Conservation (phyloP, 306 rosid species). For the Styphnolobium japonicum region DNA sequence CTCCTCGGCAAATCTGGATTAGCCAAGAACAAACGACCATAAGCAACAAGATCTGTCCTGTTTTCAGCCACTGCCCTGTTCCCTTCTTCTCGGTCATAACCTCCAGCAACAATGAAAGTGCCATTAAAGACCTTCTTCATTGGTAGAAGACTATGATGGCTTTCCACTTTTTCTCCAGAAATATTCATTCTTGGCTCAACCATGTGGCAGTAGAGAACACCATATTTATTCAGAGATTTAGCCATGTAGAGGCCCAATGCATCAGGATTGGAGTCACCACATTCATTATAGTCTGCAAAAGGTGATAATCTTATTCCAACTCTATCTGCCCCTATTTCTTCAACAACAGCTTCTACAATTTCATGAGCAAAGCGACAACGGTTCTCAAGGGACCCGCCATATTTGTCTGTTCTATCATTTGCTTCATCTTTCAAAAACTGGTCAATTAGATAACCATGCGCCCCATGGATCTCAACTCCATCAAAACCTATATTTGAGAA, state of each 20-base stretch:
- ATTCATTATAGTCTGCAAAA: constrained; percentile 32
- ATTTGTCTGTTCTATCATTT: constrained; percentile 46
- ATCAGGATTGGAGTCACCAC: constrained; percentile 40
- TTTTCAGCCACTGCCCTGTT: constrained; percentile 26
- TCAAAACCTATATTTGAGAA: constrained; percentile 38
- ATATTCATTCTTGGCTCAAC: constrained; percentile 47
- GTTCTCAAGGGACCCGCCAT: constrained; percentile 52
- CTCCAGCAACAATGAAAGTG: constrained; percentile 40
- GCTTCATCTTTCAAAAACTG: constrained; percentile 48
- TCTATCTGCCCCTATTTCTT: constrained; percentile 43
- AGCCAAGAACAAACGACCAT: constrained; percentile 44
- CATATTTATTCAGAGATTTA: constrained; percentile 34
- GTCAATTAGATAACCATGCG: constrained; percentile 51
- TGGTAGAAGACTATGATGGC: constrained; percentile 28
- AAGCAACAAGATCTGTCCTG: constrained; percentile 33
- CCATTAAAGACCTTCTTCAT: constrained; percentile 41
- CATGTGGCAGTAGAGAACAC: constrained; percentile 47
- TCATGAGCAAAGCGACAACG: constrained; percentile 43
- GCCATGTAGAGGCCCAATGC: constrained; percentile 35
- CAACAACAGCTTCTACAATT: constrained; percentile 36
- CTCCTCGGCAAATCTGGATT: constrained; percentile 52
- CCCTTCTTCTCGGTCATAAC: constrained; percentile 39
- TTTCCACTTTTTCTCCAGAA: background rate
- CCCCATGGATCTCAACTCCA: constrained; percentile 60
- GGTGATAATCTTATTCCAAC: constrained; percentile 50